Evolutionary conservation across 2,329 filamentous ascomycete genomes (phyloP).

Genomic region (Aspergillaceae sp.): DNA sequence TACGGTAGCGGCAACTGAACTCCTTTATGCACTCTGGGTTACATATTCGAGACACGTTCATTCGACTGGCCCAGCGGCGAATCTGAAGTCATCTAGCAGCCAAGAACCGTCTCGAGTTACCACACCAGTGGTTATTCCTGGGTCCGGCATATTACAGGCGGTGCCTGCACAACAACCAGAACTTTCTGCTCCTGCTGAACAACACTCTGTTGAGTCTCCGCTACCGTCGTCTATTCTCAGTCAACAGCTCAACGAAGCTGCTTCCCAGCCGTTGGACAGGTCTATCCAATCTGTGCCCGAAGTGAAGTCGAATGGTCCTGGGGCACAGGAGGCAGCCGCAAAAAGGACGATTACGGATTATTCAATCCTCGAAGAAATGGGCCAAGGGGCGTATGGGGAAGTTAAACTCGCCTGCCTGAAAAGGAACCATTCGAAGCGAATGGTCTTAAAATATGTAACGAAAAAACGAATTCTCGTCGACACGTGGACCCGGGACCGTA

Average conservation of each 20-base stretch:
- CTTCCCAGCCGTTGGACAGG: slow-evolving; percentile 38
- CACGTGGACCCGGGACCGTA: slow-evolving; percentile 92
- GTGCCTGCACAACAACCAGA: slow-evolving; percentile 18
- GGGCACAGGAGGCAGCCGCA: slow-evolving; percentile 29
- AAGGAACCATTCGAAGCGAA: slow-evolving; percentile 63
- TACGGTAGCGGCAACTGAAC: slow-evolving; percentile 54
- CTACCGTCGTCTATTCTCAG: slow-evolving; percentile 41
- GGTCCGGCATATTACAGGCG: slow-evolving; percentile 21
- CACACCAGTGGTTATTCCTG: slow-evolving; percentile 66
- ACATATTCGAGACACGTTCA: slow-evolving; percentile 93
- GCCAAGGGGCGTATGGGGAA: slow-evolving; percentile 93
- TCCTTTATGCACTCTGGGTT: slow-evolving; percentile 93
- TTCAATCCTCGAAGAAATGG: slow-evolving; percentile 92
- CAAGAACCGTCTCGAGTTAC: slow-evolving; percentile 54
- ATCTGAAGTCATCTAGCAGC: slow-evolving; percentile 41
- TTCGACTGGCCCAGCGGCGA: slow-evolving; percentile 56
- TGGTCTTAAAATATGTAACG: slow-evolving; percentile 95
- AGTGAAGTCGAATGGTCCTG: slow-evolving; percentile 12
- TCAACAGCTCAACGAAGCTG: slow-evolving; percentile 44
- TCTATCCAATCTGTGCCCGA: slow-evolving; percentile 30
- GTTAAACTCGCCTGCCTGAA: slow-evolving; percentile 91
- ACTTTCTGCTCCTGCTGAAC: slow-evolving; percentile 15
- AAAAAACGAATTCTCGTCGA: slow-evolving; percentile 95
- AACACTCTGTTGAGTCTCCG: slow-evolving; percentile 23
- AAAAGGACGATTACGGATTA: slow-evolving; percentile 91